These are phyloP conservation scores for Pythium monospermum DNA, from an alignment of 352 stramenopile species.

Conservation along the genomic window DNA sequence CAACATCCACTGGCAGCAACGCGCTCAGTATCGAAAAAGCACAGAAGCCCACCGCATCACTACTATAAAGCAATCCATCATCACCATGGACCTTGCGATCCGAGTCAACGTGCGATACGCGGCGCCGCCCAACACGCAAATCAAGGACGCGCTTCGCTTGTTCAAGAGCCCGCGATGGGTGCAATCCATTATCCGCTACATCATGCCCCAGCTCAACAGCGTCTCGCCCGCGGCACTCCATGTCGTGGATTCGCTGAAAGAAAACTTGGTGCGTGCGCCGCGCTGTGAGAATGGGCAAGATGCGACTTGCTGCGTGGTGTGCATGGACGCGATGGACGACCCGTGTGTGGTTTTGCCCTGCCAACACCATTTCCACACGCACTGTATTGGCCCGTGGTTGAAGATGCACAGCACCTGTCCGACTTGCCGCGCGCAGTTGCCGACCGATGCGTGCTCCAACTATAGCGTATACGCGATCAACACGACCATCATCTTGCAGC, in stretches of 20 bases:
- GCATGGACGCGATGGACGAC: slow-evolving; percentile 66
- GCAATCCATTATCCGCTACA: slow-evolving; percentile 88
- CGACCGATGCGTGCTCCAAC: slow-evolving; percentile 76
- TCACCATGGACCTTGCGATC: slow-evolving; percentile 78
- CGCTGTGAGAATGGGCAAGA: slow-evolving; percentile 12
- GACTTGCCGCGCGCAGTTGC: slow-evolving; percentile 75
- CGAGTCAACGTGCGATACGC: slow-evolving; percentile 86
- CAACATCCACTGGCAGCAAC: no score
- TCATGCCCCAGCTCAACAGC: slow-evolving; percentile 84
- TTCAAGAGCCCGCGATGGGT: slow-evolving; percentile 89
- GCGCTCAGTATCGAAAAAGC: no score
- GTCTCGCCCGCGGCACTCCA: slow-evolving; percentile 65
- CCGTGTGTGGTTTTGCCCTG: slow-evolving; percentile 67
- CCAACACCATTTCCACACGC: slow-evolving; percentile 72
- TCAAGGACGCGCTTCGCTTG: slow-evolving; percentile 80
- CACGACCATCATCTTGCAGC: slow-evolving; percentile 85
- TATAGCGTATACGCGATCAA: slow-evolving; percentile 90
- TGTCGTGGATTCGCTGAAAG: slow-evolving; percentile 59
- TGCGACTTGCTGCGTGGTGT: slow-evolving; percentile 59
- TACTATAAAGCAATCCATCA: no score
- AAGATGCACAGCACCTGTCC: slow-evolving; percentile 84
- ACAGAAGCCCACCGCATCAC: no score
- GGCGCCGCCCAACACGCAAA: slow-evolving; percentile 78
- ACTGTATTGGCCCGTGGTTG: slow-evolving; percentile 83
- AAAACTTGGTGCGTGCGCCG: slow-evolving; percentile 22